A percentile compares a stretch with the other conserved stretches of the same genome.
These are phyloP conservation scores for Cucumis sativus DNA, from an alignment of 306 rosid species.

Conservation along the genomic window Cucumber_9930_V3 NC_026660.2:23066001-23066500, in stretches of 20 bases:
- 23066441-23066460: conserved; percentile 44
- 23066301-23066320: conserved; percentile 51
- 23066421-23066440: conserved; percentile 61
- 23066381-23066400: conserved; percentile 68
- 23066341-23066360: conserved; percentile 56
- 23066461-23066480: conserved; percentile 36
- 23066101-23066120: too few species aligned
- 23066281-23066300: conserved; percentile 53
- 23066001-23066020: too few species aligned
- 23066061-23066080: too few species aligned
- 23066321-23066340: conserved; percentile 45
- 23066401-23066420: conserved; percentile 44
- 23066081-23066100: too few species aligned
- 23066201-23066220: too few species aligned
- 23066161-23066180: too few species aligned
- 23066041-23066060: too few species aligned
- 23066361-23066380: conserved; percentile 76
- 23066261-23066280: conserved; percentile 40
- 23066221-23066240: background rate
- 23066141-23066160: too few species aligned
- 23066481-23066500: conserved; percentile 36
- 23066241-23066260: conserved; percentile 28
- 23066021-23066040: too few species aligned
- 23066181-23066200: too few species aligned
- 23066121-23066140: too few species aligned